Base-by-base conservation (phyloP, 23 red algal genomes). In the Gracilaria caudata region DNA sequence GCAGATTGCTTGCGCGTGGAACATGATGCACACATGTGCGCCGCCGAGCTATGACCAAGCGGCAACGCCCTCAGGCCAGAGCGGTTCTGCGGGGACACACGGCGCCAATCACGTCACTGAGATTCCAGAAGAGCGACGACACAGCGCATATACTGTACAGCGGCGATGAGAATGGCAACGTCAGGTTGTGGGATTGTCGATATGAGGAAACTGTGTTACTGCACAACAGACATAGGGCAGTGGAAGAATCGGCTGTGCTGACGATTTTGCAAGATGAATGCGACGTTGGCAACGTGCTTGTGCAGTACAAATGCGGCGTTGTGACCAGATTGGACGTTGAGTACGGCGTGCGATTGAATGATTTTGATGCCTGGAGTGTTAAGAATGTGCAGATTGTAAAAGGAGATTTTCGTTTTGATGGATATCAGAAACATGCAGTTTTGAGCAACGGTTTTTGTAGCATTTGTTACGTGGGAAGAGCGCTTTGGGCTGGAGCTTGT, bases 81-180 rank as follows among this genome's bases (percentile, higher is more conserved):
- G 74, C 74, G 19, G 40, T 79, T 9, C 30, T 79, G n/a, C 74
- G 74, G 12, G 74, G 74, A 17, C 74, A 79, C 40, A 23, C 44
- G 28, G 40, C 74, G 51, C 25, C 74, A n/a, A 7, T 79, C 46
- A 56, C 74, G 36, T 5, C 74, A 17, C 34, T 79, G 2, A 17
- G 28, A 29, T 79, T 79, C 32, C 74, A 71, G 1, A 36, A 36
- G 65, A 36, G 37, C 65, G 65, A 4, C 20, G 65, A 71, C 34
- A 21, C 32, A 16, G 17, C 65, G 65, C 65, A 71, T 19, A 41
- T 71, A 7, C 33, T 71, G 37, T 71, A 39, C 65, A 79, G 34
- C 36, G 74, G 74, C 40, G 74, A 79, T 17, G 74, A 79, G 23
- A 36, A n/a, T 11, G 74, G 74, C 44, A 16, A 1, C 28, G 12